phyloP scores from a whole-genome alignment of 208 protist genomes.

The Acanthamoeba triangularis region DNA sequence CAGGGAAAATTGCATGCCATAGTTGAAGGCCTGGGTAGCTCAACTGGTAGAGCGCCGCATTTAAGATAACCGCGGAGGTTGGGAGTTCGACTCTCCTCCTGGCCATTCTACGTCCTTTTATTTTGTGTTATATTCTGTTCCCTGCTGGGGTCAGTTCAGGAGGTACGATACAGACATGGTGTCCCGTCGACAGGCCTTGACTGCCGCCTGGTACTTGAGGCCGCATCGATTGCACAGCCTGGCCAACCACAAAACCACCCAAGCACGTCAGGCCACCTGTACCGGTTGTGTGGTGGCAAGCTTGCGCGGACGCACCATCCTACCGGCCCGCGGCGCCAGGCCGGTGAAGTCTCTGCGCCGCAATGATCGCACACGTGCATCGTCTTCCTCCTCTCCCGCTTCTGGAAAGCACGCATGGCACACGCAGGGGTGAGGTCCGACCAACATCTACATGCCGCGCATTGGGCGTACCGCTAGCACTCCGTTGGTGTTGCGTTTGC shows the following conservation, averaged over 20 bases:
- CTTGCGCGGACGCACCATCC: background rate
- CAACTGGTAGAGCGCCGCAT: no score
- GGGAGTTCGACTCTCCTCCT: no score
- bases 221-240: conserved; percentile 17
- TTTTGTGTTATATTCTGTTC: no score
- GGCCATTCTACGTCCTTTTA: no score
- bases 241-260: background rate
- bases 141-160: background rate
- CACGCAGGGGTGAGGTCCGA: background rate
- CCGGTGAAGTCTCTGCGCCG: background rate
- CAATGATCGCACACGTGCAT: background rate
- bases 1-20: no score
- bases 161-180: background rate
- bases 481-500: background rate
- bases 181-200: background rate
- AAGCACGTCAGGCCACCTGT: background rate
- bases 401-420: background rate
- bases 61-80: no score
- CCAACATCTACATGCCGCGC: background rate
- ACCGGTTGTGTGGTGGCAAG: background rate
- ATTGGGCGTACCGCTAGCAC: background rate
- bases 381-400: background rate
- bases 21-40: no score
- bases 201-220: background rate
- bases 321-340: background rate